Percentiles rank a stretch among this genome's conserved stretches.
Conservation (phyloP, 2,329 filamentous ascomycete genomes). For the Monosporascus sp. region DNA sequence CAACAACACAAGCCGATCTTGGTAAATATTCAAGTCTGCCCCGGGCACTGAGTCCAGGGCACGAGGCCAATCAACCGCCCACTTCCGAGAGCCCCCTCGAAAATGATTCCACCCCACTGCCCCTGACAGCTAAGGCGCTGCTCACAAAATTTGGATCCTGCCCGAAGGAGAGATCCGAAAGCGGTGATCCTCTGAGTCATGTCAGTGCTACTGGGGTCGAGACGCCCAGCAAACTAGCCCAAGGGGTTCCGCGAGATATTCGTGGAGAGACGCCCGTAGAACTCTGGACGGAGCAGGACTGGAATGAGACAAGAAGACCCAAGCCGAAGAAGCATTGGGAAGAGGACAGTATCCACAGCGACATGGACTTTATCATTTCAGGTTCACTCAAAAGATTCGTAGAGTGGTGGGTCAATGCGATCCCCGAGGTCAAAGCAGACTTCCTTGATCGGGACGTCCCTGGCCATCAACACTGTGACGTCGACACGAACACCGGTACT, state of each 20-base stretch:
- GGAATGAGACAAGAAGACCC: neutral
- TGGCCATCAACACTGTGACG: slow-evolving; percentile 27
- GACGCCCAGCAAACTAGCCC: neutral
- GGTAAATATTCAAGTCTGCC: neutral
- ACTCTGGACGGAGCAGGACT: neutral
- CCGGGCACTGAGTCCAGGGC: neutral
- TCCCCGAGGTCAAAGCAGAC: slow-evolving; percentile 10
- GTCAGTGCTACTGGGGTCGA: neutral
- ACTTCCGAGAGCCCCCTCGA: neutral
- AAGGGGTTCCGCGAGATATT: neutral
- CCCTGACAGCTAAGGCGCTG: neutral
- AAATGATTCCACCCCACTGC: neutral
- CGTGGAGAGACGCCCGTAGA: neutral
- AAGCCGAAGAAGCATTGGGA: neutral
- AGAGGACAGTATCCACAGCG: neutral
- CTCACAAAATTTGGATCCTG: neutral
- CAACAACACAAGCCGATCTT: neutral
- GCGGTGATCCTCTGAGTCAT: neutral
- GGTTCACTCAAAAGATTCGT: slow-evolving; percentile 5
- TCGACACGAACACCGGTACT: slow-evolving; percentile 32
- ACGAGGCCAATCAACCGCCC: neutral
- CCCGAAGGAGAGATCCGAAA: neutral
- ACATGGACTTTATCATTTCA: neutral
- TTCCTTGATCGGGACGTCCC: slow-evolving; percentile 28
- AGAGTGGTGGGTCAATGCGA: slow-evolving; percentile 10